phyloP scores from a whole-genome alignment of 805 yeast species.

The Kuraishia capsulata region DNA sequence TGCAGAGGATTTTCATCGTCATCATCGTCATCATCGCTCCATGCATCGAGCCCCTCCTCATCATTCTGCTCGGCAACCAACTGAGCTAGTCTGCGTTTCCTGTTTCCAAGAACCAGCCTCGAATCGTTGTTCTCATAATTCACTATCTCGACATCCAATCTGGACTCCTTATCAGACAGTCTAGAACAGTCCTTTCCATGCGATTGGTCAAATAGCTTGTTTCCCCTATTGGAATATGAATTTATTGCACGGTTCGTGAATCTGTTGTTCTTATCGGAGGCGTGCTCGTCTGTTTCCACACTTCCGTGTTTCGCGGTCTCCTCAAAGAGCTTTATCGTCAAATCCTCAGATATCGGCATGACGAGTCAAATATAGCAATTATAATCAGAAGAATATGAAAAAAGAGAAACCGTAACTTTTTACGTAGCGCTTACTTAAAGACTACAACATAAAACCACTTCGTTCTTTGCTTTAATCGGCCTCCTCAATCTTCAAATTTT shows the following conservation, averaged over 20 bases:
- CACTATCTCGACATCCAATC: conserved; percentile 8
- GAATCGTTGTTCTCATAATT: conserved; percentile 8
- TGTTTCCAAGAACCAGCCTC: conserved; percentile 15
- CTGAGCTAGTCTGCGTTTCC: conserved; percentile 15
- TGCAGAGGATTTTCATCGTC: conserved; percentile 34
- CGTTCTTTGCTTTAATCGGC: too few relatives aligned
- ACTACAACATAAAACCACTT: too few relatives aligned
- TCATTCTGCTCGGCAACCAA: conserved; percentile 10
- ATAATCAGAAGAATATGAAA: too few relatives aligned
- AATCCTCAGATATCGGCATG: not conserved
- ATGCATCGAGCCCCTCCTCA: conserved; percentile 9
- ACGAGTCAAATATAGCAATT: too few relatives aligned
- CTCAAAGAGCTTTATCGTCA: not conserved
- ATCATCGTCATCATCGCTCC: conserved; percentile 6
- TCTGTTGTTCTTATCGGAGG: conserved; percentile 1
- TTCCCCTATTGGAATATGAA: conserved; percentile 19
- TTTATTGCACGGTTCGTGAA: conserved; percentile 5
- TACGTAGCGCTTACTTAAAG: too few relatives aligned
- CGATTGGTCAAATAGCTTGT: conserved; percentile 16
- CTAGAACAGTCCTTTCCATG: conserved; percentile 14
- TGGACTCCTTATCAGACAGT: conserved; percentile 11
- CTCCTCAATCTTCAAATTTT: not conserved
- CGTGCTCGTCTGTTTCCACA: not conserved
- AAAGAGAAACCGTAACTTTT: too few relatives aligned
- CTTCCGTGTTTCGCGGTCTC: not conserved